These are phyloP conservation scores for Cinnamomum micranthum DNA, from an alignment of 164 flowering plant genomes.

Conservation along the genomic window DNA sequence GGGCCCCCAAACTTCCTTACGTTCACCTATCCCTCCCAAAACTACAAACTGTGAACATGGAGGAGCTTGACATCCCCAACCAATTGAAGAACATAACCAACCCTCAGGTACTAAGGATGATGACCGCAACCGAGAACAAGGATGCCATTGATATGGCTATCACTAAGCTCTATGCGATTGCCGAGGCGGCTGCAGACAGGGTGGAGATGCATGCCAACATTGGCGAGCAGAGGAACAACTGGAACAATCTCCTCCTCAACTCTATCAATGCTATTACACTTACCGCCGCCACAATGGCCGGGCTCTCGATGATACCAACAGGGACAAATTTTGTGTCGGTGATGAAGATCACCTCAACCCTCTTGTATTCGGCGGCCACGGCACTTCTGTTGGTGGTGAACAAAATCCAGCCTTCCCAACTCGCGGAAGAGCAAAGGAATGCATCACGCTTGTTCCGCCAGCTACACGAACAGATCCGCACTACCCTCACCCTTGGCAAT, in stretches of 20 bases:
- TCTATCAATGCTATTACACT: conserved; percentile 43
- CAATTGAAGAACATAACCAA: background rate
- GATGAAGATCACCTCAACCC: conserved; percentile 39
- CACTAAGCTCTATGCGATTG: conserved; percentile 32
- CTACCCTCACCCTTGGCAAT: conserved; percentile 22
- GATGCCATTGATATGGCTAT: background rate
- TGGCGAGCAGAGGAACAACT: conserved; percentile 44
- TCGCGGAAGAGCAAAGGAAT: conserved; percentile 67
- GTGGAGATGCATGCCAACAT: conserved; percentile 47
- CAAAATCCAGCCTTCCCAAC: conserved; percentile 73
- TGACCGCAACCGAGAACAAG: background rate
- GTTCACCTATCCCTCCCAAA: conserved; percentile 12
- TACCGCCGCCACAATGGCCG: conserved; percentile 42
- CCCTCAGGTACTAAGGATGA: conserved; percentile 4
- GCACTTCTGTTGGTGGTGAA: conserved; percentile 47
- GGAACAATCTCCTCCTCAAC: conserved; percentile 43
- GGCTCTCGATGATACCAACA: conserved; percentile 24
- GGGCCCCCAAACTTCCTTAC: background rate
- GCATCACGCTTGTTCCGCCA: conserved; percentile 54
- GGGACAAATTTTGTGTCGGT: conserved; percentile 22
- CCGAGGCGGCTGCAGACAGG: conserved; percentile 37
- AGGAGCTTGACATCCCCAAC: conserved; percentile 11
- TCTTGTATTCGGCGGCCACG: conserved; percentile 47
- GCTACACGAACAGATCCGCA: conserved; percentile 38
- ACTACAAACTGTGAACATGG: conserved; percentile 12